Percentiles rank a stretch among this genome's conserved stretches.
Conservation (phyloP, 2,329 filamentous ascomycete species). For the Trichoderma pleuroti region DNA sequence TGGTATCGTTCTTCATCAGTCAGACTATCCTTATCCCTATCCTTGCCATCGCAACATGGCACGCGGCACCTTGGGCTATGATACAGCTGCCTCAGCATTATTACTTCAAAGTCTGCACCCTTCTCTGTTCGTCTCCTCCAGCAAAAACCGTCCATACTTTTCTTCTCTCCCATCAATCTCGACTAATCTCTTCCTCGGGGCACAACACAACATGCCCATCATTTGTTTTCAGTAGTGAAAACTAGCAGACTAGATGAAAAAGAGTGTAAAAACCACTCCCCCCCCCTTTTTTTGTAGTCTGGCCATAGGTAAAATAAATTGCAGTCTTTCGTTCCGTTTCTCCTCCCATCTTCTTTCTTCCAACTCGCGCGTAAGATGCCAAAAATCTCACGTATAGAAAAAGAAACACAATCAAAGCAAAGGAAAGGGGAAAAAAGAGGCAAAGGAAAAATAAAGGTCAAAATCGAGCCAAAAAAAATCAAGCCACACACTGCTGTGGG, state of each 20-base stretch:
- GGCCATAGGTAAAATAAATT: not conserved
- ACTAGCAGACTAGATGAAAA: not conserved
- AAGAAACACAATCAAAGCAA: not conserved
- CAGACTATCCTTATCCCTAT: not conserved
- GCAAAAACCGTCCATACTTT: not conserved
- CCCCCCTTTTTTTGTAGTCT: not conserved
- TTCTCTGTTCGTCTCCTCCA: not conserved
- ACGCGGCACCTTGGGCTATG: constrained; percentile 18
- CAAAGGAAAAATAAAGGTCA: not conserved
- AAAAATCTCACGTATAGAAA: not conserved
- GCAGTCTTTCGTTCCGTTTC: constrained; percentile 4
- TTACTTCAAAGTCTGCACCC: not conserved
- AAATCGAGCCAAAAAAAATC: not conserved
- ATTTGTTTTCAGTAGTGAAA: not conserved
- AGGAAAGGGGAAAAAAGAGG: not conserved
- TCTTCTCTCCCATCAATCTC: not conserved
- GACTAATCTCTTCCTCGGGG: not conserved
- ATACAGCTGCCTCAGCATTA: constrained; percentile 21
- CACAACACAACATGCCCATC: not conserved
- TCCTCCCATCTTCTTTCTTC: not conserved
- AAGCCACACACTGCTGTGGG: not conserved
- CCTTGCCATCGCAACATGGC: not conserved
- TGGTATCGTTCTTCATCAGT: not conserved
- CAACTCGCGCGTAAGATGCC: not conserved
- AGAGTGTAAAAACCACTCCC: not conserved